Conservation (phyloP, 176 grass and related monocot species). For the Zea luxurians region DNA sequence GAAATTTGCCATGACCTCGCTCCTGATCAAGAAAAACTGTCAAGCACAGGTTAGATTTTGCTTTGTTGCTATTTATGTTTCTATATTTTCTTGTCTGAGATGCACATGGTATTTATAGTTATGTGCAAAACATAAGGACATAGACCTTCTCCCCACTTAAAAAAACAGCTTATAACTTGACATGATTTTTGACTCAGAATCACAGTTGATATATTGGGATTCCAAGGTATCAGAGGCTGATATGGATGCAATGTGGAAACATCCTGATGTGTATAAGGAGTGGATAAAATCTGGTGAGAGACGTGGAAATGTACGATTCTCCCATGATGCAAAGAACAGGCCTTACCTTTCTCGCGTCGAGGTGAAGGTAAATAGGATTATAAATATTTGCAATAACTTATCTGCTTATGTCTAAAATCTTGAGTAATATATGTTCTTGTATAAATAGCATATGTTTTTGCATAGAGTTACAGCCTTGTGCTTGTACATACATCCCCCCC, state of each 20-base stretch:
- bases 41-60: slow-evolving; percentile 57
- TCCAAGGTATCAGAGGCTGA: slow-evolving; percentile 68
- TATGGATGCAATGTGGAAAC: slow-evolving; percentile 83
- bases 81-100: not conserved
- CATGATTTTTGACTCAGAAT: slow-evolving; percentile 49
- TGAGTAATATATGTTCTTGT: slow-evolving; percentile 12
- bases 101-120: not conserved
- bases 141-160: not conserved
- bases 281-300: slow-evolving; percentile 94
- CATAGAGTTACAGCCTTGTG: not conserved
- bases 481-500: not conserved
- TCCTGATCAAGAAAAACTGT: slow-evolving; percentile 34
- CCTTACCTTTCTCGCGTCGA: slow-evolving; percentile 98
- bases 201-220: slow-evolving; percentile 81
- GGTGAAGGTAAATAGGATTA: slow-evolving; percentile 70
- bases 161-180: slow-evolving; percentile 16
- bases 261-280: slow-evolving; percentile 75
- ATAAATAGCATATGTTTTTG: slow-evolving; percentile 16
- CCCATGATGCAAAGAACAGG: slow-evolving; percentile 75
- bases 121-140: slow-evolving; percentile 18
- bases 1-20: slow-evolving; percentile 40
- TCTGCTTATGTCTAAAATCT: slow-evolving; percentile 20
- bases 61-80: slow-evolving; percentile 18
- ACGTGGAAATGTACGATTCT: slow-evolving; percentile 78
- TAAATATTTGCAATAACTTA: slow-evolving; percentile 19